Evolutionary conservation across 148 eudicot genomes (phyloP).

Genomic region (Fagopyrum homotropicum): DNA sequence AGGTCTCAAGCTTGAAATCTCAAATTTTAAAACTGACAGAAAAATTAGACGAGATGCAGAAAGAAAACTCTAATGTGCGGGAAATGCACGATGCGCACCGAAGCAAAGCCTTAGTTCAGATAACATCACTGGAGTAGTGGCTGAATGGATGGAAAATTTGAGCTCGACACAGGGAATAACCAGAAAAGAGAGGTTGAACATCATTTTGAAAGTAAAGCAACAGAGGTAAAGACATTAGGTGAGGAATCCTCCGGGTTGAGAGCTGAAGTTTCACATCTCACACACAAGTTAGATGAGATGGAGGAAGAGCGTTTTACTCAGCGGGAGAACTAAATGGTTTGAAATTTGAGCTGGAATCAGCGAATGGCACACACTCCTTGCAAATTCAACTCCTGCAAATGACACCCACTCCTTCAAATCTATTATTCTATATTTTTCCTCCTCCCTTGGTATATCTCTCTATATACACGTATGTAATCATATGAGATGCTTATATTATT

Average conservation of each 20-base stretch:
- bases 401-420: no score
- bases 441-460: no score
- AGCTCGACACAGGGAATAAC: constrained; percentile 28
- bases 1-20: no score
- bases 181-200: constrained; percentile 44
- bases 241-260: constrained; percentile 14
- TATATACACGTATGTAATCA: no score
- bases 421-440: no score
- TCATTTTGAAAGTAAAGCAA: constrained; percentile 21
- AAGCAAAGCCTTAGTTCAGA: no score
- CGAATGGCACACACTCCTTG: constrained; percentile 2
- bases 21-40: no score
- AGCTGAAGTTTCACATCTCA: constrained; percentile 3
- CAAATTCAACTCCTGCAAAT: no score
- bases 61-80: no score
- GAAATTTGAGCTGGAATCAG: constrained; percentile 34
- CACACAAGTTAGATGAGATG: constrained; percentile 7
- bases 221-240: constrained; percentile 30
- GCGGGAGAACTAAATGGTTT: constrained; percentile 23
- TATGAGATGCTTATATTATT: no score
- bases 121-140: constrained; percentile 29
- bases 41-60: no score
- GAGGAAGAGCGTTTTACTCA: not conserved
- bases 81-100: no score
- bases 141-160: constrained; percentile 22